These are phyloP conservation scores for Yarrowia phangngaensis DNA, from an alignment of 805 yeast genomes.

Conservation along the genomic window DNA sequence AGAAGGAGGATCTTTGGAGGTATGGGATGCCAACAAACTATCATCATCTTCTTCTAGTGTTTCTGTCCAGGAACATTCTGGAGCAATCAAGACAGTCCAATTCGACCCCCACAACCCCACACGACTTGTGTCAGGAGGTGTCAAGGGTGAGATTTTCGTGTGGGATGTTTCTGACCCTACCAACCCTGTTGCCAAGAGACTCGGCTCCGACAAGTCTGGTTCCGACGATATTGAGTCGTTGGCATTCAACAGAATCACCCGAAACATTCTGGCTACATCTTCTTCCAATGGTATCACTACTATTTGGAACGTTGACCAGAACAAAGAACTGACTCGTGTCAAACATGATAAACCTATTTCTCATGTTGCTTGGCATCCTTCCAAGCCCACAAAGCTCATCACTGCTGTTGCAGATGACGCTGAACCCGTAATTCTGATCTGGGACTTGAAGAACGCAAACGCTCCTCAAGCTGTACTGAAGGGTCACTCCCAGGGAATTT, in stretches of 20 bases:
- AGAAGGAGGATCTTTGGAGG: constrained; percentile 73
- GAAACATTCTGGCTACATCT: constrained; percentile 87
- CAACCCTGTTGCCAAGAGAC: constrained; percentile 56
- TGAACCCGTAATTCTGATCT: constrained; percentile 73
- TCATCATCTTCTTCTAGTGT: constrained; percentile 46
- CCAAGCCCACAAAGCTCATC: constrained; percentile 74
- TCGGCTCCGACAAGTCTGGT: constrained; percentile 46
- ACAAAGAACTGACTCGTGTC: constrained; percentile 83
- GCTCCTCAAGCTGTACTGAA: constrained; percentile 73
- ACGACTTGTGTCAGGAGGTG: constrained; percentile 79
- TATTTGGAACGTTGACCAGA: constrained; percentile 88
- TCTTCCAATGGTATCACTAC: constrained; percentile 82
- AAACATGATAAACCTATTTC: constrained; percentile 70
- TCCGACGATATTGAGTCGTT: constrained; percentile 70
- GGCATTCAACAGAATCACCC: constrained; percentile 81
- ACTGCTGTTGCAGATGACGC: constrained; percentile 84
- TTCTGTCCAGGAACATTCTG: constrained; percentile 56
- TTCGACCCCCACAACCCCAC: constrained; percentile 73
- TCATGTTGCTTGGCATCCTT: constrained; percentile 92
- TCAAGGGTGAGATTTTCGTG: constrained; percentile 80
- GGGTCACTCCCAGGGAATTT: constrained; percentile 85
- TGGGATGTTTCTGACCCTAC: constrained; percentile 71
- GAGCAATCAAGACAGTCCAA: constrained; percentile 65
- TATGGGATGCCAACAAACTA: constrained; percentile 65
- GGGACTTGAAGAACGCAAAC: constrained; percentile 93